phyloP scores from a whole-genome alignment of 805 yeast genomes.

The Myxozyma mucilagina region DNA sequence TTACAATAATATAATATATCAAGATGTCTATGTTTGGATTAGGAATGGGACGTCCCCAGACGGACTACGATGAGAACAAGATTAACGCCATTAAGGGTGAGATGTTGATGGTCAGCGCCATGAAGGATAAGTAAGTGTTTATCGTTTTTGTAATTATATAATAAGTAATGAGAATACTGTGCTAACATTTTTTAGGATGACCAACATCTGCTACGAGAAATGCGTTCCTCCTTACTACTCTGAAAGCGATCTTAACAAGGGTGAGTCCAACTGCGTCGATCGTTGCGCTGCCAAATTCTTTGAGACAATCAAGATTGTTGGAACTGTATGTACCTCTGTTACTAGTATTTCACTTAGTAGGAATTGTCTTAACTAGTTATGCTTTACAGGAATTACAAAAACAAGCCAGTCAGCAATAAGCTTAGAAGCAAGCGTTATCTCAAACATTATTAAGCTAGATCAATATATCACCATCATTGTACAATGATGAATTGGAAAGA shows the following conservation, averaged over 20 bases:
- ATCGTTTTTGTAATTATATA: background rate
- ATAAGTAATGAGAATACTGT: background rate
- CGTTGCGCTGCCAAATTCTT: slow-evolving; percentile 85
- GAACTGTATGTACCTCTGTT: slow-evolving; percentile 15
- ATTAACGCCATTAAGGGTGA: slow-evolving; percentile 26
- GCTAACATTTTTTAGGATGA: background rate
- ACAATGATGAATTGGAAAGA: no score
- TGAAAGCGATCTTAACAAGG: slow-evolving; percentile 81
- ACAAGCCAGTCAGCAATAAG: slow-evolving; percentile 1
- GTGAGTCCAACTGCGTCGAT: slow-evolving; percentile 79
- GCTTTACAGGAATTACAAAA: slow-evolving; percentile 2
- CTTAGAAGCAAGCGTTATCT: background rate
- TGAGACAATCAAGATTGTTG: slow-evolving; percentile 38
- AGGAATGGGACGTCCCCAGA: slow-evolving; percentile 24
- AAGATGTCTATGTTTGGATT: slow-evolving; percentile 35
- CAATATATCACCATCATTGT: no score
- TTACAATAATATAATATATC: background rate
- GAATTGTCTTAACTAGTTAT: background rate
- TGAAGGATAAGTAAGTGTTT: slow-evolving; percentile 24
- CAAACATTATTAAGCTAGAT: background rate
- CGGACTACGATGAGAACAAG: slow-evolving; percentile 29
- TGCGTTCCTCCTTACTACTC: slow-evolving; percentile 86
- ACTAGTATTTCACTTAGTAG: background rate
- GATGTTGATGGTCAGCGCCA: slow-evolving; percentile 28
- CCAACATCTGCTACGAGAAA: slow-evolving; percentile 45